These are phyloP conservation scores for Penicillium desertorum DNA, from an alignment of 495 filamentous ascomycete genomes.

Conservation along the genomic window DNA sequence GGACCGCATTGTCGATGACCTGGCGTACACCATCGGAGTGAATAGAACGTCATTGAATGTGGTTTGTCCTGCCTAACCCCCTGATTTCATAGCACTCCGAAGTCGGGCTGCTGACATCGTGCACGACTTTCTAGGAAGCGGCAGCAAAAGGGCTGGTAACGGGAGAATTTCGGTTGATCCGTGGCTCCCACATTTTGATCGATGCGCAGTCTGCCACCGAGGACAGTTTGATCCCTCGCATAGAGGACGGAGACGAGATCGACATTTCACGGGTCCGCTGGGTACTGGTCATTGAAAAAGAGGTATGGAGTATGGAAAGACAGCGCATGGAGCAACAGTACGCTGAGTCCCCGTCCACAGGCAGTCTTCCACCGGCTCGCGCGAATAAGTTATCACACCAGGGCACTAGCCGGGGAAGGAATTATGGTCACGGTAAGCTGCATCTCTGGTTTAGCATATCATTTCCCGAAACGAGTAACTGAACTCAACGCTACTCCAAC, in stretches of 20 bases:
- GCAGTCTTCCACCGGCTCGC: slow-evolving; percentile 76
- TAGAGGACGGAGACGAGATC: slow-evolving; percentile 52
- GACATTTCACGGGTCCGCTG: slow-evolving; percentile 58
- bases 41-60: slow-evolving; percentile 40
- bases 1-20: slow-evolving; percentile 75
- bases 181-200: slow-evolving; percentile 21
- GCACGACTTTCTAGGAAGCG: slow-evolving; percentile 34
- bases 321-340: not conserved
- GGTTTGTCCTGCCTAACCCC: slow-evolving; percentile 16
- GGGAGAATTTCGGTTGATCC: slow-evolving; percentile 51
- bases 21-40: slow-evolving; percentile 68
- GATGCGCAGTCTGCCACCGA: slow-evolving; percentile 22
- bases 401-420: slow-evolving; percentile 52
- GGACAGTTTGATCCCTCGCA: slow-evolving; percentile 67
- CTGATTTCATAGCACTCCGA: not conserved
- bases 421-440: slow-evolving; percentile 67
- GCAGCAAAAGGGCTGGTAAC: slow-evolving; percentile 71
- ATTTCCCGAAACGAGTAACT: not conserved
- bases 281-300: slow-evolving; percentile 91
- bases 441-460: not conserved
- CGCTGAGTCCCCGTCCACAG: slow-evolving; percentile 44
- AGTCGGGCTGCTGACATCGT: not conserved
- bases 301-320: slow-evolving; percentile 49
- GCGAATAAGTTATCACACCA: slow-evolving; percentile 51
- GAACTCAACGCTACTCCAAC: not conserved